Evolutionary conservation across 768 basidiomycete species (phyloP).

Genomic region (Candolleomyces efflorescens): DNA sequence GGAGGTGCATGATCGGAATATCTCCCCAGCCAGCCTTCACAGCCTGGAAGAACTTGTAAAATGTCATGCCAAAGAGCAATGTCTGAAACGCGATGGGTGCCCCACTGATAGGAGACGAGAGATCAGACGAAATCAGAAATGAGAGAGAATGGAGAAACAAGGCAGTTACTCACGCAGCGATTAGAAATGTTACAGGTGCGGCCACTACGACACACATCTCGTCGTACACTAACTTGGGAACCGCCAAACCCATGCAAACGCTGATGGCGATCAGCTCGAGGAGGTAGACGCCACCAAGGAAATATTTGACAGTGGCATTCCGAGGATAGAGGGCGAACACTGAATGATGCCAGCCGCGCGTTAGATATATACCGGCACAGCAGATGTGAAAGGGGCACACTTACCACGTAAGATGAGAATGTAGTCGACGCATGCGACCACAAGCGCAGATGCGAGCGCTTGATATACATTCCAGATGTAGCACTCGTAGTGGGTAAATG

Average conservation of each 20-base stretch:
- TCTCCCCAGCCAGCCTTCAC: slow-evolving; percentile 36
- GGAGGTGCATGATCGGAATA: slow-evolving; percentile 32
- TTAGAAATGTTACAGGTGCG: slow-evolving; percentile 17
- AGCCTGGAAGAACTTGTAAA: slow-evolving; percentile 30
- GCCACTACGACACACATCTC: slow-evolving; percentile 27
- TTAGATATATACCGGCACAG: neutral
- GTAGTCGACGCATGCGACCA: slow-evolving; percentile 31
- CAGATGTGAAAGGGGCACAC: neutral
- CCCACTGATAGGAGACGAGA: too few species aligned
- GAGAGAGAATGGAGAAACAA: neutral
- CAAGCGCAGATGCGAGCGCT: slow-evolving; percentile 25
- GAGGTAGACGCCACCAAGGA: slow-evolving; percentile 11
- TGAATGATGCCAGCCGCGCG: slow-evolving; percentile 10
- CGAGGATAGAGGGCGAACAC: slow-evolving; percentile 34
- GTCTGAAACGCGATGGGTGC: slow-evolving; percentile 31
- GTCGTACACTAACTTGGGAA: slow-evolving; percentile 29
- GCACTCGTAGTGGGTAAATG: slow-evolving; percentile 36
- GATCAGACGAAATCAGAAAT: too few species aligned
- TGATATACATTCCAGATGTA: slow-evolving; percentile 41
- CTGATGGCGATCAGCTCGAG: slow-evolving; percentile 29
- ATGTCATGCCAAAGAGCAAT: slow-evolving; percentile 33
- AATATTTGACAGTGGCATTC: neutral
- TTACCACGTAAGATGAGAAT: slow-evolving; percentile 38
- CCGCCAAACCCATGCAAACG: slow-evolving; percentile 23
- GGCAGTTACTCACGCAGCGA: slow-evolving; percentile 28